These are phyloP conservation scores for Solanum sejunctum DNA, from an alignment of 257 asterid species.

Conservation along the genomic window DNA sequence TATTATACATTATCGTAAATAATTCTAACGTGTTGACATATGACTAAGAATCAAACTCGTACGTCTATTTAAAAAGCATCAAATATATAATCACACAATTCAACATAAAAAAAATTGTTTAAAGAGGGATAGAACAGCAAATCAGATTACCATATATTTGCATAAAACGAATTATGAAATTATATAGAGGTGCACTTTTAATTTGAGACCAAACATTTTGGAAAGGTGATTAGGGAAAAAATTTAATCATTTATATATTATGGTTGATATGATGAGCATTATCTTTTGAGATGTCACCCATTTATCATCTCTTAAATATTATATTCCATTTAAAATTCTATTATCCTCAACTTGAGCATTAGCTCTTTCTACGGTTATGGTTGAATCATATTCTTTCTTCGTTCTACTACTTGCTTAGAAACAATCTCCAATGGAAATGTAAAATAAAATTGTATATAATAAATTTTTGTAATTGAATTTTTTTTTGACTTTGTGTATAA, in stretches of 20 bases:
- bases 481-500: no score
- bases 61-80: background rate
- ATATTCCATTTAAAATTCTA: conserved; percentile 3
- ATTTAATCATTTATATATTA: background rate
- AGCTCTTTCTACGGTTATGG: background rate
- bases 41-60: background rate
- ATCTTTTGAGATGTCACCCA: conserved; percentile 5
- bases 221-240: background rate
- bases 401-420: background rate
- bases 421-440: no score
- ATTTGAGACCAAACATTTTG: background rate
- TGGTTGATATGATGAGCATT: conserved; percentile 8
- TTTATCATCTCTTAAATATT: background rate
- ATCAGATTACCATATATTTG: background rate
- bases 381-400: conserved; percentile 15
- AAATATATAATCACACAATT: background rate
- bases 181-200: background rate
- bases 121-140: background rate
- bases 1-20: background rate
- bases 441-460: no score
- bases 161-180: background rate
- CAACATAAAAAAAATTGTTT: background rate
- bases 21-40: background rate
- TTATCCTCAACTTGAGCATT: conserved; percentile 7
- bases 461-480: no score